Percentiles rank a stretch among this genome's conserved stretches.
Evolutionary conservation across 768 basidiomycete species (phyloP).

Genomic region (Serendipita sp.): DNA sequence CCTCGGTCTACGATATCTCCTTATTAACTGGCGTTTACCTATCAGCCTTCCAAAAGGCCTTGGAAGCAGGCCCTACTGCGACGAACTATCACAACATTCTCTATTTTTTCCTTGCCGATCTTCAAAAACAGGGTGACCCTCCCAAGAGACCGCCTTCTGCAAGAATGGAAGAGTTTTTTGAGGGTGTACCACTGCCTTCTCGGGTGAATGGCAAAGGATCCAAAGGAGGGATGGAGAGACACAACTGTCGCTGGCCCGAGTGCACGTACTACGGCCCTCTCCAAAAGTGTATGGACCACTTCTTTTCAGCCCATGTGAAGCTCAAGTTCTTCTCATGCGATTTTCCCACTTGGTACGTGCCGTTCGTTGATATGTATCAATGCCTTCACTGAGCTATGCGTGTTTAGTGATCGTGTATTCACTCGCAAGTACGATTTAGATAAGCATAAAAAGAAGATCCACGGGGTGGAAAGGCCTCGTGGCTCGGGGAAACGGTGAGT

Average conservation of each 20-base stretch:
- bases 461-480: neutral
- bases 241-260: neutral
- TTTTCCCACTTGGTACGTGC: neutral
- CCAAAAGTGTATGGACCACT: slow-evolving; percentile 3
- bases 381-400: neutral
- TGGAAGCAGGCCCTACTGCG: neutral
- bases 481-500: neutral
- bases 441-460: neutral
- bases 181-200: neutral
- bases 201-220: neutral
- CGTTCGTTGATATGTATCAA: no score
- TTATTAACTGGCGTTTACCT: neutral
- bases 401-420: slow-evolving; percentile 1
- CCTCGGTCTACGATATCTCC: no score
- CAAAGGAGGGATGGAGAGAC: neutral
- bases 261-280: neutral
- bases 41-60: neutral
- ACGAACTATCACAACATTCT: neutral
- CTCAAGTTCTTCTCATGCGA: neutral
- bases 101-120: neutral
- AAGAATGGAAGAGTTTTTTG: neutral
- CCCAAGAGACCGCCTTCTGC: neutral
- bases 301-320: neutral
- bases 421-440: slow-evolving; percentile 4
- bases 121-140: neutral